Evolutionary conservation across 2,329 filamentous ascomycete species (phyloP), one percentile per base, ranked within the genome.

Genomic region (Sarocladiaceae sp.): DNA sequence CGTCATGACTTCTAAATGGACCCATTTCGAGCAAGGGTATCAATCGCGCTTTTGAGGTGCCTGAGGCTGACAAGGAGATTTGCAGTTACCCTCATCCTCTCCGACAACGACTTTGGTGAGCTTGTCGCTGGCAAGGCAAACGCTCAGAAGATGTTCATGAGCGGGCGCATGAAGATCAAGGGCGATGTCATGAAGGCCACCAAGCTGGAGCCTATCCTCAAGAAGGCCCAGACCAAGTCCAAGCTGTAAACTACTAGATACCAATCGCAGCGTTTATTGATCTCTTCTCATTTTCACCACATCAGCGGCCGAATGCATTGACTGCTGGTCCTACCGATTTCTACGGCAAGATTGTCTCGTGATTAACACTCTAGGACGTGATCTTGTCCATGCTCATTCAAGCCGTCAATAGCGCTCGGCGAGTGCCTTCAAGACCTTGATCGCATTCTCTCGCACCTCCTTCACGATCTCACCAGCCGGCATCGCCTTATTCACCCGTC

Each of bases 151-250:
- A 76, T 99, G 58, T 97, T 97, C 76, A 97, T 99, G 93, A 83
- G 83, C n/a, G 94, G 94, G 64, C 97, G 96, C 80, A 79, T 99
- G 66, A 99, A 97, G 88, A 83, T 97, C 68, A 95, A 91, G 83
- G 94, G 94, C 57, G 91, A 97, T 70, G 84, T 97, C 56, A 97
- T 97, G 93, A 97, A 97, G 83, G 88, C 94, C 33, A 97, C 92
- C 55, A 96, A 95, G 84, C 83, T 97, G 73, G 91, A 97, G 73
- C 88, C 90, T 36, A 87, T 97, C 64, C 75, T 96, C 59, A 91
- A 90, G 80, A 94, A 91, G 79, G 88, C 89, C 33, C 87, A 90
- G 76, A 78, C 75, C 64, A 88, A 90, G 79, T 82, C 89, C 61
- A 96, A 96, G 82, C 75, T 96, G 74, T 92, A 84, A 76, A 64